phyloP scores from a whole-genome alignment of 2,329 filamentous ascomycete species.

The Trichophyton equinum region DNA sequence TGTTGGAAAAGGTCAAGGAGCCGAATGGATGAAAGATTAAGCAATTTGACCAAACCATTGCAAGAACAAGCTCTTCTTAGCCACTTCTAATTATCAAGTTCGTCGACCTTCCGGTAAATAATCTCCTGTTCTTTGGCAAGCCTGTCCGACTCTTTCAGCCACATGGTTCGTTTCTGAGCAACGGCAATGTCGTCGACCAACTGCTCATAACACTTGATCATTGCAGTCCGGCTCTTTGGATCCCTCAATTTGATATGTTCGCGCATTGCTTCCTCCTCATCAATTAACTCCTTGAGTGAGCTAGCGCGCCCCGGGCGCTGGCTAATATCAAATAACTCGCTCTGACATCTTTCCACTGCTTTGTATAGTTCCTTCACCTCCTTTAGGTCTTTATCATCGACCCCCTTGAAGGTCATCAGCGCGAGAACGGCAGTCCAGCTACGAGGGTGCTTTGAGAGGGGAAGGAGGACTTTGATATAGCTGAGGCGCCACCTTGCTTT shows the following conservation, averaged over 20 bases:
- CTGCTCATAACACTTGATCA: constrained; percentile 4
- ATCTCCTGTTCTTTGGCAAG: constrained; percentile 5
- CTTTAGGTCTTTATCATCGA: constrained; percentile 16
- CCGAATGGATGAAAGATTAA: not conserved
- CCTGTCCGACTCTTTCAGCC: constrained; percentile 8
- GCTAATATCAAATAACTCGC: constrained; percentile 16
- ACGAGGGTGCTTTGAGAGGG: constrained; percentile 14
- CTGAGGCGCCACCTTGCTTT: constrained; percentile 11
- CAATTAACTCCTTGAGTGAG: not conserved
- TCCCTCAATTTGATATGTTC: not conserved
- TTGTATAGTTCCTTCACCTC: constrained; percentile 15
- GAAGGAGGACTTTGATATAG: constrained; percentile 18
- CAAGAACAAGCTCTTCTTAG: not conserved
- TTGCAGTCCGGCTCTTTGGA: not conserved
- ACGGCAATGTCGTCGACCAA: constrained; percentile 5
- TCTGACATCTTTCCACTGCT: constrained; percentile 16
- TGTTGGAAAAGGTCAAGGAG: not conserved
- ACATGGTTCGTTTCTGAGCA: constrained; percentile 8
- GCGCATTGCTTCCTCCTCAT: constrained; percentile 2
- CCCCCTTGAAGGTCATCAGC: constrained; percentile 18
- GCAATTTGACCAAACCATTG: not conserved
- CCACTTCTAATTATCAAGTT: not conserved
- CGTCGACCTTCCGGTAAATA: not conserved
- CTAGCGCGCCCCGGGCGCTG: constrained; percentile 4
- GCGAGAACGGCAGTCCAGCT: constrained; percentile 23